Percentiles rank a stretch among this genome's conserved stretches.
Evolutionary conservation across 106 monocot species (phyloP).

Genomic region (Phalaenopsis equestris): DNA sequence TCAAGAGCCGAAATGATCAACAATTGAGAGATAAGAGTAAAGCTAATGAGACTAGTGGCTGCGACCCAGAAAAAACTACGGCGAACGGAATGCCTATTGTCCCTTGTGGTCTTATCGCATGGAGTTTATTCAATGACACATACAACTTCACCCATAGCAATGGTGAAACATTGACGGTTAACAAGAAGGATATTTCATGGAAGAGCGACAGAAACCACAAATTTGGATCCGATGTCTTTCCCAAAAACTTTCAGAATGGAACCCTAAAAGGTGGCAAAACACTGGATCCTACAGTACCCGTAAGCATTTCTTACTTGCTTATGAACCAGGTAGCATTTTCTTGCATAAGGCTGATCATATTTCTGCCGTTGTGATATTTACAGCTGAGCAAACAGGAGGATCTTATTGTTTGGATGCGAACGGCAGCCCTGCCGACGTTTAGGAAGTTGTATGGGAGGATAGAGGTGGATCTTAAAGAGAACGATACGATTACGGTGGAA

Average conservation of each 20-base stretch:
- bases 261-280: conserved; percentile 43
- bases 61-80: conserved; percentile 53
- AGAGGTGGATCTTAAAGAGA: conserved; percentile 13
- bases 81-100: conserved; percentile 35
- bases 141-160: conserved; percentile 34
- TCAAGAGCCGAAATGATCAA: conserved; percentile 64
- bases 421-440: conserved; percentile 22
- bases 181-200: conserved; percentile 70
- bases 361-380: not conserved
- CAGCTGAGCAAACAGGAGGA: conserved; percentile 18
- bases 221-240: conserved; percentile 63
- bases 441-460: conserved; percentile 23
- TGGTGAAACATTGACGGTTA: conserved; percentile 24
- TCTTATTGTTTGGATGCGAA: conserved; percentile 20
- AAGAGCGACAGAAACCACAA: conserved; percentile 73
- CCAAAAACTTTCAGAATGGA: conserved; percentile 62
- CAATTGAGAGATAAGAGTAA: conserved; percentile 37
- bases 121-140: conserved; percentile 86
- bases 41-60: conserved; percentile 41
- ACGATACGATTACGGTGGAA: conserved; percentile 11
- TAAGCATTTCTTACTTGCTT: conserved; percentile 20
- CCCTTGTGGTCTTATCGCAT: conserved; percentile 80
- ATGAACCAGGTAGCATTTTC: no score
- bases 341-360: not conserved
- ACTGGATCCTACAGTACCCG: conserved; percentile 40